Evolutionary conservation across 306 rosid genomes (phyloP).

Genomic region (Ormosia semicastrata): DNA sequence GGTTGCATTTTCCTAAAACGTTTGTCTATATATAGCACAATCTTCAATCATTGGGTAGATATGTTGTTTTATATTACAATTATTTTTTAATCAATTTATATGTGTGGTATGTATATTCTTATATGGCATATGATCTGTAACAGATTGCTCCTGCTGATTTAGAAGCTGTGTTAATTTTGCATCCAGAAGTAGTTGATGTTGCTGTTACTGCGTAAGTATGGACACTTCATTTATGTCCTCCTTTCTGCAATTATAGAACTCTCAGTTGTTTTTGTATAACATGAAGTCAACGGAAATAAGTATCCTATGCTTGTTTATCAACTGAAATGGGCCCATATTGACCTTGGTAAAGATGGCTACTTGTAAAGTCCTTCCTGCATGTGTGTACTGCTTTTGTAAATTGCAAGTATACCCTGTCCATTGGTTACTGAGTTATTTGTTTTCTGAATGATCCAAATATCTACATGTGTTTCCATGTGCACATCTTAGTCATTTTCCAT

Average conservation of each 20-base stretch:
- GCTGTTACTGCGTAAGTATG: slow-evolving; percentile 42
- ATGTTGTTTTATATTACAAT: not conserved
- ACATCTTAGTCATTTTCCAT: not conserved
- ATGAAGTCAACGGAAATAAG: not conserved
- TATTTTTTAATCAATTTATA: not conserved
- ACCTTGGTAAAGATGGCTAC: not conserved
- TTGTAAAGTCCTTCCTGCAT: not conserved
- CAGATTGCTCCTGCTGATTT: slow-evolving; percentile 62
- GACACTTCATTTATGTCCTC: not conserved
- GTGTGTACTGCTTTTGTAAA: not conserved
- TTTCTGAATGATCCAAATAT: not conserved
- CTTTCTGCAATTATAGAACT: not conserved
- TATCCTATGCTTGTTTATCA: not conserved
- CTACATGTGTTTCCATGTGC: not conserved
- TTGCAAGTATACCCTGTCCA: not conserved
- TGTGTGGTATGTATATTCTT: not conserved
- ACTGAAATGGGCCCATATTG: not conserved
- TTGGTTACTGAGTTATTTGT: not conserved
- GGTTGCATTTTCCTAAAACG: not conserved
- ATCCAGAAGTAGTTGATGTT: slow-evolving; percentile 49
- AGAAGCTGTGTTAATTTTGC: slow-evolving; percentile 42
- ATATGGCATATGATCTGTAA: slow-evolving; percentile 16
- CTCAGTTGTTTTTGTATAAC: not conserved
- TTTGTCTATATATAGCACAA: not conserved
- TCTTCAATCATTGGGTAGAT: not conserved